A percentile compares a stretch with the other conserved stretches of the same genome.
Evolutionary conservation across 257 asterid species (phyloP).

Genomic region (Petunia axillaris): DNA sequence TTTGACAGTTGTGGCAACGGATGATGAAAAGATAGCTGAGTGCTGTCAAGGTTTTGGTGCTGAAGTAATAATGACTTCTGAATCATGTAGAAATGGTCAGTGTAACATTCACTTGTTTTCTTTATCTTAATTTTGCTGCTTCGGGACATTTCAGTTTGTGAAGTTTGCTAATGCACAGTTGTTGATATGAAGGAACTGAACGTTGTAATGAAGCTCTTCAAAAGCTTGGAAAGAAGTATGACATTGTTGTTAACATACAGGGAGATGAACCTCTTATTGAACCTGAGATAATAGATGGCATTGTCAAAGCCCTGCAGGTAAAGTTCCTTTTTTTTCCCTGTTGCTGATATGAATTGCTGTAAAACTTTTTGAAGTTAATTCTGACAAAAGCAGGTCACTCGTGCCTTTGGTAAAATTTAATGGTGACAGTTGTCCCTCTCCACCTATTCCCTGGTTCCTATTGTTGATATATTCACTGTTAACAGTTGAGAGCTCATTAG

Average conservation of each 20-base stretch:
- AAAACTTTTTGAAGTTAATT: background rate
- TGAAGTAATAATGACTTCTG: slow-evolving; percentile 88
- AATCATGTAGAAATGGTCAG: slow-evolving; percentile 81
- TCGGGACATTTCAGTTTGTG: background rate
- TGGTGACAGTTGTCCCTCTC: background rate
- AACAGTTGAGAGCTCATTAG: background rate
- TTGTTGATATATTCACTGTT: background rate
- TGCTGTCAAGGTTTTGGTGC: slow-evolving; percentile 94
- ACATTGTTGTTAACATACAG: slow-evolving; percentile 86
- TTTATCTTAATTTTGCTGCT: background rate
- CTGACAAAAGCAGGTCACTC: background rate
- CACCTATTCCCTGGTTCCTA: background rate
- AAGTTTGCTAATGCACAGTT: slow-evolving; percentile 13
- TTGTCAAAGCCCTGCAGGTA: slow-evolving; percentile 84
- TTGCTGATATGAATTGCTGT: background rate
- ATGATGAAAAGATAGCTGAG: slow-evolving; percentile 85
- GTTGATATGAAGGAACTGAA: slow-evolving; percentile 64
- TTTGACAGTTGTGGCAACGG: slow-evolving; percentile 83
- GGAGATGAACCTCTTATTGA: slow-evolving; percentile 98
- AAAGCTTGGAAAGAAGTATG: slow-evolving; percentile 68
- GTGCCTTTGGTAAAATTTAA: background rate
- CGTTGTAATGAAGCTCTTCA: slow-evolving; percentile 83
- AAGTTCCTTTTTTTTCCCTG: background rate
- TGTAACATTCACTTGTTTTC: background rate
- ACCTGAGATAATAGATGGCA: slow-evolving; percentile 86